Evolutionary conservation across 345 rosid genomes (phyloP).

Genomic region (Populus simonii): DNA sequence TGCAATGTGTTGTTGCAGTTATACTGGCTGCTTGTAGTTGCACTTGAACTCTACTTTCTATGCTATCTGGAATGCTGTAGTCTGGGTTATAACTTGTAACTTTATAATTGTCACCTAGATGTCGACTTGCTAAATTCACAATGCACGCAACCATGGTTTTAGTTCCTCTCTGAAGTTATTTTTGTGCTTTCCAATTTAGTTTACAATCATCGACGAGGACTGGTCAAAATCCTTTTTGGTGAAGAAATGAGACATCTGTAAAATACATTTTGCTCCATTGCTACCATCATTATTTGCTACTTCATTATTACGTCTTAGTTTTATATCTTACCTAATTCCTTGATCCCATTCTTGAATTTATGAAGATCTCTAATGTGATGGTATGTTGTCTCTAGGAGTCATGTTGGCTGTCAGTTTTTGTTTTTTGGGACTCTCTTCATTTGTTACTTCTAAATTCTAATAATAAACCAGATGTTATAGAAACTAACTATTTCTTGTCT

Average conservation of each 20-base stretch:
- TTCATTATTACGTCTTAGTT: not conserved
- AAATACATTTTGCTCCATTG: not conserved
- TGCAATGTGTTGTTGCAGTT: not conserved
- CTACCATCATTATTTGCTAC: not conserved
- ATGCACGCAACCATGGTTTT: not conserved
- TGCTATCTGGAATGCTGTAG: not conserved
- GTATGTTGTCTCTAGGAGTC: not conserved
- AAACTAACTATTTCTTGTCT: conserved; percentile 11
- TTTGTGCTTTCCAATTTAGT: not conserved
- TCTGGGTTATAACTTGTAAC: not conserved
- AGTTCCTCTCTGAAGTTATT: not conserved
- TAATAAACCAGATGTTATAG: not conserved
- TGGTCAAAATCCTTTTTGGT: not conserved
- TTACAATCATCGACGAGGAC: not conserved
- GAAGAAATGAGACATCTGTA: not conserved
- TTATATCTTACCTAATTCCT: not conserved
- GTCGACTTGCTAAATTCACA: not conserved
- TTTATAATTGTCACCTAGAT: not conserved
- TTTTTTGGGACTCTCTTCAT: not conserved
- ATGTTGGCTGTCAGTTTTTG: not conserved
- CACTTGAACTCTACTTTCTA: not conserved
- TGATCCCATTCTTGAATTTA: not conserved
- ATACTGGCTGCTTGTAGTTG: not conserved
- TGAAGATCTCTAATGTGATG: not conserved
- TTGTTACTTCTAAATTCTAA: not conserved